Percentiles rank a stretch among this genome's conserved stretches.
Evolutionary conservation across 2,329 filamentous ascomycete species (phyloP).

Genomic region (Diaporthe citri): DNA sequence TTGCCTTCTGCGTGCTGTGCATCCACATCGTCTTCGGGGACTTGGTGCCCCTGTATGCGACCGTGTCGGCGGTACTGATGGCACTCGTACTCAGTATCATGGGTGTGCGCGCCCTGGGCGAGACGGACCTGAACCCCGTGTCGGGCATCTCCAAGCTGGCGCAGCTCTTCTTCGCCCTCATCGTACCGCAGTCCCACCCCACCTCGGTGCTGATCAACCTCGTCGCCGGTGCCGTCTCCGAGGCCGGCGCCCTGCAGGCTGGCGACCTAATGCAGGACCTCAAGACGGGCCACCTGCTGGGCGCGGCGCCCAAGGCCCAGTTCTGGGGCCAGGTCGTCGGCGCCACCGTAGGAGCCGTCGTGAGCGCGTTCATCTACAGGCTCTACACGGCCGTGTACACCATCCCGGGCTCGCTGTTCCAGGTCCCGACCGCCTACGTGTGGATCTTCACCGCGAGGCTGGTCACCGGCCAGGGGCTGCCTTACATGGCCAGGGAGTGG

Average conservation of each 20-base stretch:
- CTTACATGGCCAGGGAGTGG: slow-evolving; percentile 85
- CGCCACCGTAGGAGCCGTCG: slow-evolving; percentile 84
- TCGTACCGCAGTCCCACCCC: slow-evolving; percentile 83
- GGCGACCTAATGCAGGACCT: slow-evolving; percentile 98
- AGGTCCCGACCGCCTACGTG: slow-evolving; percentile 94
- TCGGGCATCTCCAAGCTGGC: slow-evolving; percentile 97
- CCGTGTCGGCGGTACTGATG: slow-evolving; percentile 83
- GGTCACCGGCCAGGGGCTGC: slow-evolving; percentile 90
- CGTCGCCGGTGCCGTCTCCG: slow-evolving; percentile 83
- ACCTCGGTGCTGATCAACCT: slow-evolving; percentile 96
- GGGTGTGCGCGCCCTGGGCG: slow-evolving; percentile 76
- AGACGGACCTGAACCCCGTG: slow-evolving; percentile 96
- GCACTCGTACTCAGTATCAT: slow-evolving; percentile 84
- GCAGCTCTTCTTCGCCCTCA: slow-evolving; percentile 92
- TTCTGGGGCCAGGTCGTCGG: slow-evolving; percentile 98
- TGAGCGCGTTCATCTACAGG: slow-evolving; percentile 88
- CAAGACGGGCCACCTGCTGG: slow-evolving; percentile 93
- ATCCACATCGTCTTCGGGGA: slow-evolving; percentile 87
- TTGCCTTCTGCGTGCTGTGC: slow-evolving; percentile 83
- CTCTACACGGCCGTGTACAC: slow-evolving; percentile 89
- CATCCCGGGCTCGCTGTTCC: slow-evolving; percentile 89
- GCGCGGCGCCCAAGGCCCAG: slow-evolving; percentile 92
- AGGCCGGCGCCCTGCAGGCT: slow-evolving; percentile 82
- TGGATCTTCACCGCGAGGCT: slow-evolving; percentile 97
- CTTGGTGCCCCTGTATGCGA: slow-evolving; percentile 83